Percentiles rank a stretch among this genome's conserved stretches.
Evolutionary conservation across 768 basidiomycete genomes (phyloP).

Genomic region (Russula sp.): DNA sequence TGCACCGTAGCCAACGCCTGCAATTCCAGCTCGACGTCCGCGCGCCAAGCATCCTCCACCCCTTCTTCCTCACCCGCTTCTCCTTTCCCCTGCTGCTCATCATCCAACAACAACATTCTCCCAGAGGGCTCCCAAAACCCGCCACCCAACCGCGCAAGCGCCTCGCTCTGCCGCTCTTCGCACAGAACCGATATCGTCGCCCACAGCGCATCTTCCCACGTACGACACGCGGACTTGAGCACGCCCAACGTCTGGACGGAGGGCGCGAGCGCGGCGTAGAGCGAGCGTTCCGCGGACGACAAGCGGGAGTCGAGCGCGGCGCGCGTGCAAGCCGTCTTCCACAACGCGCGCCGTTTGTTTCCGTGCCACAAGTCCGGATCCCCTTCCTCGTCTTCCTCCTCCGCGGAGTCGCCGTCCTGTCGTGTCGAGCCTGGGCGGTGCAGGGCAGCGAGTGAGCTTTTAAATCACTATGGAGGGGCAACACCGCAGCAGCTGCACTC

Average conservation of each 20-base stretch:
- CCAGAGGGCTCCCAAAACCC: conserved; percentile 76
- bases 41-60: conserved; percentile 57
- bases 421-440: conserved; percentile 36
- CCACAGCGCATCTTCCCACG: conserved; percentile 98
- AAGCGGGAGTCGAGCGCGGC: conserved; percentile 66
- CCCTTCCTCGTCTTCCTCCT: conserved; percentile 38
- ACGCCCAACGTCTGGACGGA: conserved; percentile 56
- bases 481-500: conserved; percentile 23
- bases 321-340: conserved; percentile 81
- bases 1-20: conserved; percentile 49
- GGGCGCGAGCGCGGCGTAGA: conserved; percentile 82
- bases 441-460: background rate
- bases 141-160: conserved; percentile 55
- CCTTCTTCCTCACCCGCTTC: conserved; percentile 29
- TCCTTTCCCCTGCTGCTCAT: conserved; percentile 24
- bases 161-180: conserved; percentile 69
- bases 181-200: conserved; percentile 74
- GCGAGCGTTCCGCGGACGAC: conserved; percentile 60
- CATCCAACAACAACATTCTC: conserved; percentile 31
- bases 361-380: conserved; percentile 54
- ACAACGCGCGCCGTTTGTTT: conserved; percentile 68
- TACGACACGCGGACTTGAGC: conserved; percentile 67
- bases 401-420: conserved; percentile 40
- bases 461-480: background rate
- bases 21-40: conserved; percentile 51